Evolutionary conservation across 1,284 basidiomycete species (phyloP), one percentile per base, ranked within the genome.

Genomic region (Uromyces viciae-fabae): DNA sequence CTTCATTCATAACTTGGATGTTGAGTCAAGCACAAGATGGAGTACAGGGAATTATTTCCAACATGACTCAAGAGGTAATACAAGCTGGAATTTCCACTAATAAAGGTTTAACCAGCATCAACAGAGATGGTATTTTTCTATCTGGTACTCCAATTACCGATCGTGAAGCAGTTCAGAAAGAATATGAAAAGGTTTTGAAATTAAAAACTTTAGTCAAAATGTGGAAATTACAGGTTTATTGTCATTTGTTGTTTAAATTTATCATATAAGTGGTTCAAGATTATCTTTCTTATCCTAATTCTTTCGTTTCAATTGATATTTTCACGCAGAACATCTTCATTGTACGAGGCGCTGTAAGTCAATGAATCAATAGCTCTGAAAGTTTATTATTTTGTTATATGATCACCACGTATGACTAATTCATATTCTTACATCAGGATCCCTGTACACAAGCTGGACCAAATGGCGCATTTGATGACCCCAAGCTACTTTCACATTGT

Each of bases 111-210:
- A 56, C 78, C 9, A 66, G 78, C 54, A 43, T 81, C 19, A 81
- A 81, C 58, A 54, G 71, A 52, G 78, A 81, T 38, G 78, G 78
- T 11, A 46, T 81, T 22, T 81, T 81, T 71, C 71, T 81, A 56
- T 72, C 69, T 33, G 78, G 33, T 15, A 40, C 56, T 33, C 78
- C 78, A 56, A 31, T 81, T 9, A 74, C 58, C 31, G 46, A 81
- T 43, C 54, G 68, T 36, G 40, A 64, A 46, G 52, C 69, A 14
- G 31, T 81, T 15, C 78, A 81, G 52, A 74, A 54, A 74, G 78
- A 81, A 36, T 81, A 72, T 66, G 71, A 74, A 38, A 74, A 72
- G 74, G 56, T 40, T 36, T 60, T 76, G 17, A 76, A 76, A 43
- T 42, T 76, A n/a, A 76, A 66, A 36, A 76, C 75, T 22, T 52